phyloP scores from a whole-genome alignment of 2,329 filamentous ascomycete genomes.

The Fusarium duplospermum region DNA sequence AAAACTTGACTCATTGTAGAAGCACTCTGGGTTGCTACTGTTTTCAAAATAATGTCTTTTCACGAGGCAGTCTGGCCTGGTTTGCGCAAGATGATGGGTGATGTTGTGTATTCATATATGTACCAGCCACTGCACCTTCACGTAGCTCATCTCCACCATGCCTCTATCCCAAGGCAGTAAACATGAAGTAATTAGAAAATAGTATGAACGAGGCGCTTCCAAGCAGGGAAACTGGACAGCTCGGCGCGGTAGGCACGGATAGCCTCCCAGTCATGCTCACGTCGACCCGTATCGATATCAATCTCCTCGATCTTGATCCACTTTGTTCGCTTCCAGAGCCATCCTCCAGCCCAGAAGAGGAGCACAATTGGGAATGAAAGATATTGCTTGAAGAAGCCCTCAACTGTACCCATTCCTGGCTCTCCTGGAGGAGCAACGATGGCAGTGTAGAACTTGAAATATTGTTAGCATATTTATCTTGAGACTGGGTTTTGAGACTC shows the following conservation, averaged over 20 bases:
- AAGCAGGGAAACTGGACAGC: conserved; percentile 62
- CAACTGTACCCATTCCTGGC: conserved; percentile 51
- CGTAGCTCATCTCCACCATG: background rate
- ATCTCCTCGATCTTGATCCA: conserved; percentile 71
- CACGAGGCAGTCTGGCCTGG: background rate
- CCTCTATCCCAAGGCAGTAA: background rate
- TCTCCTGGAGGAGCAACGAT: conserved; percentile 55
- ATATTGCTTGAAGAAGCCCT: conserved; percentile 66
- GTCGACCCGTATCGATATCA: conserved; percentile 73
- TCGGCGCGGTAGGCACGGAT: conserved; percentile 64
- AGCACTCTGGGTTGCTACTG: background rate
- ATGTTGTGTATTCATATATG: background rate
- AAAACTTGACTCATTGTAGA: background rate
- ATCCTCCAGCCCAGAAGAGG: conserved; percentile 66
- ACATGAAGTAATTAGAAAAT: conserved; percentile 12
- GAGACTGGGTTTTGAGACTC: rapidly evolving
- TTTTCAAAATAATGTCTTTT: background rate
- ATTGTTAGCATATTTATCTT: background rate
- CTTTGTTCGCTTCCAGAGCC: conserved; percentile 71
- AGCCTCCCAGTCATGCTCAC: conserved; percentile 71
- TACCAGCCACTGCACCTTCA: background rate
- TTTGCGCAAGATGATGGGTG: background rate
- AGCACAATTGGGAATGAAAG: conserved; percentile 66
- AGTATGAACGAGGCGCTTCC: conserved; percentile 50
- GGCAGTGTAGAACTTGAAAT: conserved; percentile 49